Evolutionary conservation across 371 early-diverging fungal species (phyloP).

Genomic region (Zancudomyces culisetae): DNA sequence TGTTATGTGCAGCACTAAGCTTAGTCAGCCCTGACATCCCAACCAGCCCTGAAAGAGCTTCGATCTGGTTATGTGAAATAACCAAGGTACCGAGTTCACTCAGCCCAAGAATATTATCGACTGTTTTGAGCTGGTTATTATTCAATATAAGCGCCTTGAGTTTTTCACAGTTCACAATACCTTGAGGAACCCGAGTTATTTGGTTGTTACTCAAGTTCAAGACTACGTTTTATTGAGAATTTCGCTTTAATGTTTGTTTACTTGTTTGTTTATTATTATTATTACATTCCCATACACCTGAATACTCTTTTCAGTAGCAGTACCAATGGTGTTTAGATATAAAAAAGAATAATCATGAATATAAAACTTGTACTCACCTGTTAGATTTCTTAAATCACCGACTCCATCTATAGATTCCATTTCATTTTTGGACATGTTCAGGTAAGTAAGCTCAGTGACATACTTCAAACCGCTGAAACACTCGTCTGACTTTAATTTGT

Average conservation of each 20-base stretch:
- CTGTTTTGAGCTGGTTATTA: slow-evolving; percentile 42
- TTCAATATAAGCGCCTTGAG: slow-evolving; percentile 69
- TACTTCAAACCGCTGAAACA: slow-evolving; percentile 33
- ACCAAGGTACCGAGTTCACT: slow-evolving; percentile 55
- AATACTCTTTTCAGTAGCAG: not conserved
- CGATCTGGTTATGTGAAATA: slow-evolving; percentile 57
- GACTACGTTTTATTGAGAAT: no score
- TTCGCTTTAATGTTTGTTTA: no score
- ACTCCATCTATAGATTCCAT: slow-evolving; percentile 39
- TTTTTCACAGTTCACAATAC: slow-evolving; percentile 31
- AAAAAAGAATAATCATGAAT: not conserved
- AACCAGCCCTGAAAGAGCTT: slow-evolving; percentile 33
- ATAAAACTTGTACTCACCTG: slow-evolving; percentile 26
- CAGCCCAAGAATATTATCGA: slow-evolving; percentile 41
- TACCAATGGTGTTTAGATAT: not conserved
- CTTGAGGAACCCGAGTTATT: slow-evolving; percentile 35
- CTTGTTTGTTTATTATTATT: not conserved
- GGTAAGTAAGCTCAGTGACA: slow-evolving; percentile 32
- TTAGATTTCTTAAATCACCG: slow-evolving; percentile 33
- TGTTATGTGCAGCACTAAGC: slow-evolving; percentile 56
- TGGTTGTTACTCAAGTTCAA: slow-evolving; percentile 57
- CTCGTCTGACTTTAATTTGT: slow-evolving; percentile 32
- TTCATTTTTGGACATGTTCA: slow-evolving; percentile 44
- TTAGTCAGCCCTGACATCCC: slow-evolving; percentile 40
- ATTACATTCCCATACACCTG: not conserved